A percentile compares a stretch with the other conserved stretches of the same genome.
phyloP scores from a whole-genome alignment of 169 alveolate genomes.

The Plasmodium coatneyi region DNA sequence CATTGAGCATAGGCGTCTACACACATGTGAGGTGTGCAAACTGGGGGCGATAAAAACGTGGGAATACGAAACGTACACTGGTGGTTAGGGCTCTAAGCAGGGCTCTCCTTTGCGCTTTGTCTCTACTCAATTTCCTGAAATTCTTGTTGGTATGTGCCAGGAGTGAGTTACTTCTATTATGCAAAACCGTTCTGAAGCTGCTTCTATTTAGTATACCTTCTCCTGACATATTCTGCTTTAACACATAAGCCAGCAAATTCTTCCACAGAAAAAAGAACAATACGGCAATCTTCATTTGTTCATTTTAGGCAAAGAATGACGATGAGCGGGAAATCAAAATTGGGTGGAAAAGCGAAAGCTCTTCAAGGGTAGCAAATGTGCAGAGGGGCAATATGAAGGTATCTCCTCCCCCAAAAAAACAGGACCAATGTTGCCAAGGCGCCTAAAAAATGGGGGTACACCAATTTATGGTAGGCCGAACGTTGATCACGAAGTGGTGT shows the following conservation, averaged over 20 bases:
- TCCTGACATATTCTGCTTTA: conserved; percentile 21
- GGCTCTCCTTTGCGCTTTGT: conserved; percentile 83
- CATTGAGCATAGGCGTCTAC: not conserved
- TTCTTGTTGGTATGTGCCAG: conserved; percentile 62
- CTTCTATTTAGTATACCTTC: conserved; percentile 14
- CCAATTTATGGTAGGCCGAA: not conserved
- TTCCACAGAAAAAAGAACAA: conserved; percentile 43
- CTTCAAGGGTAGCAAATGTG: not conserved
- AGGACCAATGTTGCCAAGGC: not conserved
- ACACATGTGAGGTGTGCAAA: not conserved
- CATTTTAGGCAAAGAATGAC: conserved; percentile 16
- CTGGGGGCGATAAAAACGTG: not conserved
- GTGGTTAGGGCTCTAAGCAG: conserved; percentile 85
- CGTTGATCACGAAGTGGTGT: not conserved
- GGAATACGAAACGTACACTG: conserved; percentile 26
- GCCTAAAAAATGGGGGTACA: not conserved
- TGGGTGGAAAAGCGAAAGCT: not conserved
- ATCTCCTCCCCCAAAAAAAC: not conserved
- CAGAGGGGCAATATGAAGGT: not conserved
- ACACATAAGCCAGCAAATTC: conserved; percentile 27
- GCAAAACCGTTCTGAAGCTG: not conserved
- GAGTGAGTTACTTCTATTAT: conserved; percentile 34
- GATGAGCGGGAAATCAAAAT: not conserved
- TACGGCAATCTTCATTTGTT: conserved; percentile 61
- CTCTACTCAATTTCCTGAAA: conserved; percentile 78